These are phyloP conservation scores for Saksenaea oblongispora DNA, from an alignment of 371 early-diverging fungal genomes.

Conservation along the genomic window DNA sequence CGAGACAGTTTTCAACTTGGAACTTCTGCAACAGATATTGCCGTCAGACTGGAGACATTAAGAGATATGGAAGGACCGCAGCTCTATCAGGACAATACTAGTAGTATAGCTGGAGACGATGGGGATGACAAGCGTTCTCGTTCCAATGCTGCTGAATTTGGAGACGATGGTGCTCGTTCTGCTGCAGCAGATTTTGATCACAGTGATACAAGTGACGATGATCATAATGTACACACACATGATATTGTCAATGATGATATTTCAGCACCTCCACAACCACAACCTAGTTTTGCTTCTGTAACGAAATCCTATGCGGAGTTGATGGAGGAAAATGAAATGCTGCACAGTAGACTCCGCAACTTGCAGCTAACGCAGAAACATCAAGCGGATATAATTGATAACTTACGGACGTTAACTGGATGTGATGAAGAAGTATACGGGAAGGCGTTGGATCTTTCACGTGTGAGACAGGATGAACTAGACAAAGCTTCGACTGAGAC, in stretches of 20 bases:
- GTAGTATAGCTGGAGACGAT: conserved; percentile 26
- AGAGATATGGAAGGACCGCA: conserved; percentile 24
- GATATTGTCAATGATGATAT: conserved; percentile 49
- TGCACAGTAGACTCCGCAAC: conserved; percentile 40
- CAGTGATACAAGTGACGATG: conserved; percentile 37
- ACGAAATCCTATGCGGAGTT: conserved; percentile 50
- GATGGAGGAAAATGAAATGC: conserved; percentile 51
- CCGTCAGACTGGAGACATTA: conserved; percentile 17
- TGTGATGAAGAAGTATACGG: conserved; percentile 39
- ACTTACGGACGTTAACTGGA: conserved; percentile 35
- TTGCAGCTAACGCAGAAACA: conserved; percentile 43
- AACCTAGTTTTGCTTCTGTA: conserved; percentile 47
- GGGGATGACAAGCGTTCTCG: conserved; percentile 45
- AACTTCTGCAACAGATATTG: neutral
- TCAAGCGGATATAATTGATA: conserved; percentile 42
- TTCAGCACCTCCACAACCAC: conserved; percentile 54
- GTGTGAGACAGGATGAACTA: conserved; percentile 20
- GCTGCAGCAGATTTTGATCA: conserved; percentile 45
- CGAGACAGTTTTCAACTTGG: conserved; percentile 7
- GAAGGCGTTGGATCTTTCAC: conserved; percentile 37
- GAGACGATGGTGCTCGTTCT: conserved; percentile 49
- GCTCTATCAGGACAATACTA: conserved; percentile 8
- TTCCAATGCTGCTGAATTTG: conserved; percentile 54
- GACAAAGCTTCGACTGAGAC: conserved; percentile 2
- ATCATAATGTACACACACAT: conserved; percentile 22